phyloP scores from a whole-genome alignment of 495 filamentous ascomycete genomes.

The Staphylotrichum longicolle region DNA sequence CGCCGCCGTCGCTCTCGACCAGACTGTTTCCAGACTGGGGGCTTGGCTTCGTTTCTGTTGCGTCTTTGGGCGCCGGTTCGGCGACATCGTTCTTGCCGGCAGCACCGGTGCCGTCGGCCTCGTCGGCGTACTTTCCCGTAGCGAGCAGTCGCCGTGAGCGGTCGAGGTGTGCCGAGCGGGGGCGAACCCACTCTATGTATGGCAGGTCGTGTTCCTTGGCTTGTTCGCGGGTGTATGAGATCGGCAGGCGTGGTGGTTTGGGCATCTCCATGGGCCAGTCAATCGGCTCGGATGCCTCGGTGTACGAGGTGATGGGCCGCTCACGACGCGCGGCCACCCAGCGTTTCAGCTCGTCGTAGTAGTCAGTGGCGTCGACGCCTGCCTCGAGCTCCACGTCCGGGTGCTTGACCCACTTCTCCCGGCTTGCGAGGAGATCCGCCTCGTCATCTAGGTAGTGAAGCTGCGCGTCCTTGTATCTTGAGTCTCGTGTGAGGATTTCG shows the following conservation, averaged over 20 bases:
- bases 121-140: background rate
- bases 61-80: no score
- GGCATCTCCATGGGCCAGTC: background rate
- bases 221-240: no score
- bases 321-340: conserved; percentile 12
- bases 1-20: no score
- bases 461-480: background rate
- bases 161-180: background rate
- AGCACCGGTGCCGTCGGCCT: no score
- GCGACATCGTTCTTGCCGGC: no score
- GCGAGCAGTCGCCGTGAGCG: background rate
- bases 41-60: no score
- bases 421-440: conserved; percentile 7
- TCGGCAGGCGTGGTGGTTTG: no score
- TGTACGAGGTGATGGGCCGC: background rate
- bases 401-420: conserved; percentile 28
- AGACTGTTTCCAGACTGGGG: no score
- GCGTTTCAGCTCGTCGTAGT: conserved; percentile 17
- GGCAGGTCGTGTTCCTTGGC: no score
- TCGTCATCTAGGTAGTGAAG: conserved; percentile 9
- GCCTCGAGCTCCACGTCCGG: conserved; percentile 29
- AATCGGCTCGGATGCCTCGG: background rate
- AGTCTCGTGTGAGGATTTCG: conserved; percentile 43
- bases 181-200: background rate
- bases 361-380: conserved; percentile 15